A percentile compares a stretch with the other conserved stretches of the same genome.
Conservation (phyloP, 2,329 filamentous ascomycete genomes). For the Coniochaeta sp. region DNA sequence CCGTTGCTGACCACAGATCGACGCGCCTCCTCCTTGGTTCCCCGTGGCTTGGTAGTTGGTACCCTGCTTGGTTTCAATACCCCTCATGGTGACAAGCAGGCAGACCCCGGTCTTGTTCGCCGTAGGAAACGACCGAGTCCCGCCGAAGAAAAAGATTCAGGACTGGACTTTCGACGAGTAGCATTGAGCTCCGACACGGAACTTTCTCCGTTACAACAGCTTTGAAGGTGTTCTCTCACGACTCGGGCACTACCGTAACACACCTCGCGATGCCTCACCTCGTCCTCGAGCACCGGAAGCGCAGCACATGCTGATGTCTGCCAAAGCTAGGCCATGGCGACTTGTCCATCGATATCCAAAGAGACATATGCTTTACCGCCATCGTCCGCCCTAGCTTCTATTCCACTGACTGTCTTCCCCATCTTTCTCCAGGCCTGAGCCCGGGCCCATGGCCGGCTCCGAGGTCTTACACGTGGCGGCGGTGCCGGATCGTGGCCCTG, state of each 20-base stretch:
- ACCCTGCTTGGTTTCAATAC: not conserved
- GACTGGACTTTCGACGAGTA: not conserved
- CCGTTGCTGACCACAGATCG: not conserved
- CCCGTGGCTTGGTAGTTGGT: too few species aligned
- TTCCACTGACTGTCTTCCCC: not conserved
- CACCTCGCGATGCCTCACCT: not conserved
- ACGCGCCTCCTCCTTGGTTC: not conserved
- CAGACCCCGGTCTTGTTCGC: not conserved
- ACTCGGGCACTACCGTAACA: not conserved
- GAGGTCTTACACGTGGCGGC: not conserved
- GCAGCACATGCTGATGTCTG: not conserved
- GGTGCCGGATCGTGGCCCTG: slow-evolving; percentile 44
- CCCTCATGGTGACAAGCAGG: not conserved
- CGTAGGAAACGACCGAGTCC: not conserved
- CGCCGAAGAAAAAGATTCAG: not conserved
- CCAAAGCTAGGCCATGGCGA: not conserved
- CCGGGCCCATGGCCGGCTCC: slow-evolving; percentile 6
- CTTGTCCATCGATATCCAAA: not conserved
- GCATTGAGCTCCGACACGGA: not conserved
- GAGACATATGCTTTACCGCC: not conserved
- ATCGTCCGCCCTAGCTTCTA: not conserved
- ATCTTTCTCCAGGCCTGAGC: not conserved
- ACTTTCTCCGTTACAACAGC: not conserved
- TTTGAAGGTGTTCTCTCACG: not conserved
- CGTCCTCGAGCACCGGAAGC: not conserved